phyloP scores from a whole-genome alignment of 176 grass and related monocot species.

The Bonia amplexicaulis region DNA sequence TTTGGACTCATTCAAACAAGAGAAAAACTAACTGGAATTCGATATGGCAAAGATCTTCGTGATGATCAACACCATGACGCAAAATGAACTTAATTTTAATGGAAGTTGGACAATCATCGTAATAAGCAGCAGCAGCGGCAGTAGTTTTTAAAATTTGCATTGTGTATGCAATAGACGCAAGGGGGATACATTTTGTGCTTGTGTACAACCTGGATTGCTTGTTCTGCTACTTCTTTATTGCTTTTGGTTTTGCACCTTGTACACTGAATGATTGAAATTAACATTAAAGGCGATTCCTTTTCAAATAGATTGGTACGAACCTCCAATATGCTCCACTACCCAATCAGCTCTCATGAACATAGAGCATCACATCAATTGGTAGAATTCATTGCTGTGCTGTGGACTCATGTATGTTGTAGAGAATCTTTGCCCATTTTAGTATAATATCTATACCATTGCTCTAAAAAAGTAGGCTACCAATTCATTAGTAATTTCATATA shows the following conservation, averaged over 20 bases:
- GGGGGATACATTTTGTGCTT: background rate
- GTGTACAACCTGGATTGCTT: background rate
- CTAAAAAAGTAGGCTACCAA: background rate
- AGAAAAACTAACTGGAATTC: background rate
- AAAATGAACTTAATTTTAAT: background rate
- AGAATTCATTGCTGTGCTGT: background rate
- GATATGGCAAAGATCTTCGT: background rate
- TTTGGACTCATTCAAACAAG: background rate
- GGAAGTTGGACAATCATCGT: background rate
- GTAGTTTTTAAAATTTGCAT: background rate
- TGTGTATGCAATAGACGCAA: background rate
- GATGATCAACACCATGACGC: background rate
- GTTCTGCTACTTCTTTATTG: background rate
- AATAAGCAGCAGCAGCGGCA: background rate
- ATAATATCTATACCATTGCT: background rate
- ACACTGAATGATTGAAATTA: background rate
- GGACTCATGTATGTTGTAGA: background rate
- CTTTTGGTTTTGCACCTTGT: background rate
- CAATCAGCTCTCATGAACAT: background rate
- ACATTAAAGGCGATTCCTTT: background rate
- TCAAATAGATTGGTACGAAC: background rate
- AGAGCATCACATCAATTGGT: background rate
- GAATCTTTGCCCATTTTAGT: background rate
- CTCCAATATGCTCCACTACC: background rate
- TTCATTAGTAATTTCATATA: background rate